phyloP scores from a whole-genome alignment of 2,329 filamentous ascomycete species.

The Penicillium sp. region DNA sequence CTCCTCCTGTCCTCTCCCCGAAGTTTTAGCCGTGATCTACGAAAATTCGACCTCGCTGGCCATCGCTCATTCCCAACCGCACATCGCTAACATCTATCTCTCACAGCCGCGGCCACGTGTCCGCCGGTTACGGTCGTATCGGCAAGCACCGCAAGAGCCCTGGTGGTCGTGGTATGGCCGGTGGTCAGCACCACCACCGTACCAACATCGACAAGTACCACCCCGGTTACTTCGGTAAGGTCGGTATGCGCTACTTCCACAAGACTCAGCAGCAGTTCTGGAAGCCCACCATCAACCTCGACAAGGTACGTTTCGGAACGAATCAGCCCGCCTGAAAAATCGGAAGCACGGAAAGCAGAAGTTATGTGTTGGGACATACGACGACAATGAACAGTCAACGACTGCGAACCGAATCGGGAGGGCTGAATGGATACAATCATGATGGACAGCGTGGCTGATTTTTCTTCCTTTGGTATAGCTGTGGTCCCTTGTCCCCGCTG shows the following conservation, averaged over 20 bases:
- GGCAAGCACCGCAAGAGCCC: constrained; percentile 97
- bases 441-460: constrained; percentile 14
- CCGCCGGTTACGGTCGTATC: constrained; percentile 94
- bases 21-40: constrained; percentile 13
- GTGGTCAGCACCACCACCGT: constrained; percentile 98
- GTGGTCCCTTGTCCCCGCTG: constrained; percentile 87
- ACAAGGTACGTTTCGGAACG: constrained; percentile 65
- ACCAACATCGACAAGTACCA: constrained; percentile 93
- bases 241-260: constrained; percentile 95
- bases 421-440: neutral
- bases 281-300: constrained; percentile 98
- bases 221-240: constrained; percentile 99
- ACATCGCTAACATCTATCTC: constrained; percentile 22
- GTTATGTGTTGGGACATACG: constrained; percentile 4
- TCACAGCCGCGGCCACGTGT: constrained; percentile 88
- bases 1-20: constrained; percentile 19
- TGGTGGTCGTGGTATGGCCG: constrained; percentile 78
- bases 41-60: constrained; percentile 17
- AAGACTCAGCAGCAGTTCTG: constrained; percentile 93
- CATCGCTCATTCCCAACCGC: constrained; percentile 7
- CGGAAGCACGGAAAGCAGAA: neutral
- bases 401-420: neutral
- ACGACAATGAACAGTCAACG: constrained; percentile 1
- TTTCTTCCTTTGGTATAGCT: constrained; percentile 53
- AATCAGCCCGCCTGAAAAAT: constrained; percentile 7